Conservation (phyloP, 768 basidiomycete genomes). For the Flagelloscypha sp. region DNA sequence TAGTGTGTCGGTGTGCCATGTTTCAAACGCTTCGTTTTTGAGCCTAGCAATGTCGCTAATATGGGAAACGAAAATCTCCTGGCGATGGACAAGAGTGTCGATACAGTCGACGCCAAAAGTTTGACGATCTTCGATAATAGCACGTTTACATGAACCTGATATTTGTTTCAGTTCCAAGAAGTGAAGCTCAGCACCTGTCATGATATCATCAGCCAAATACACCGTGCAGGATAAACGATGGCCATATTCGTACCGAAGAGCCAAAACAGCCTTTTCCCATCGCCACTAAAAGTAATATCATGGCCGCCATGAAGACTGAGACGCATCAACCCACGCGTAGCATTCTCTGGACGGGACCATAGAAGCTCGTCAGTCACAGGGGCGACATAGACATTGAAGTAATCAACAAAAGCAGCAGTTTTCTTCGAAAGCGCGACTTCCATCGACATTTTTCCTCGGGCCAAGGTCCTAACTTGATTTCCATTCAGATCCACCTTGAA, state of each 20-base stretch:
- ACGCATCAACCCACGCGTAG: slow-evolving; percentile 51
- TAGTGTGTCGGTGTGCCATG: slow-evolving; percentile 34
- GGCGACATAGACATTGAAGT: slow-evolving; percentile 57
- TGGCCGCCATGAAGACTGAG: slow-evolving; percentile 71
- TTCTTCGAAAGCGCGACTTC: slow-evolving; percentile 44
- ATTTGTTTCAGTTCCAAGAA: slow-evolving; percentile 46
- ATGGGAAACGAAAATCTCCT: slow-evolving; percentile 52
- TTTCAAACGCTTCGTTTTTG: slow-evolving; percentile 37
- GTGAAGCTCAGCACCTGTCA: slow-evolving; percentile 56
- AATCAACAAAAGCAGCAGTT: slow-evolving; percentile 59
- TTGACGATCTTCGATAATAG: slow-evolving; percentile 37
- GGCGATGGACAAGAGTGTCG: slow-evolving; percentile 44
- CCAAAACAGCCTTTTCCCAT: slow-evolving; percentile 65
- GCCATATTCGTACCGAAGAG: slow-evolving; percentile 46
- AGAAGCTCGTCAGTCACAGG: slow-evolving; percentile 36
- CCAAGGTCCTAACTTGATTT: slow-evolving; percentile 38
- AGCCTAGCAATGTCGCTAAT: slow-evolving; percentile 53
- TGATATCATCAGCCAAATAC: neutral
- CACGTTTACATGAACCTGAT: no score
- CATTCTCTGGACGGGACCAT: slow-evolving; percentile 66
- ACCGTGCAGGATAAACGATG: neutral
- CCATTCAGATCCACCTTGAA: slow-evolving; percentile 44
- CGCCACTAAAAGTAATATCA: slow-evolving; percentile 52
- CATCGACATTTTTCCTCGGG: slow-evolving; percentile 46
- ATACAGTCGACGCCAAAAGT: slow-evolving; percentile 61